Conservation (phyloP, 805 yeast genomes). For the Brettanomyces bruxellensis region DNA sequence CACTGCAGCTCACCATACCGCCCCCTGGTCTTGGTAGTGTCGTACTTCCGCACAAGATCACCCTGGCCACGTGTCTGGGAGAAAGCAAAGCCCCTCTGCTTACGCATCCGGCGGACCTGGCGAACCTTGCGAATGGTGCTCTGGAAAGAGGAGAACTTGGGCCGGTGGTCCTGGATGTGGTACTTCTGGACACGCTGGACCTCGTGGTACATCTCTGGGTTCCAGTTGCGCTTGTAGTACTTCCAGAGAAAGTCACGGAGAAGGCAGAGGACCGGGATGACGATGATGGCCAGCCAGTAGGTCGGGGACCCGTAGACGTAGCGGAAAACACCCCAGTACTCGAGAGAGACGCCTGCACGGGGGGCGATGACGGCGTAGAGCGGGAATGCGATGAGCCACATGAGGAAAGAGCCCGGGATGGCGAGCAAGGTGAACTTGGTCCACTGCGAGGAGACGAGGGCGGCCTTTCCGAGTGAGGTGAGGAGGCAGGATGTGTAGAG, state of each 20-base stretch:
- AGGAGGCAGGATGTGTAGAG: constrained; percentile 78
- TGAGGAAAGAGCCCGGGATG: constrained; percentile 83
- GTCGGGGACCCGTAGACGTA: constrained; percentile 69
- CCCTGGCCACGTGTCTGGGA: constrained; percentile 95
- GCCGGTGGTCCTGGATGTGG: constrained; percentile 86
- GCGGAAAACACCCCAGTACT: constrained; percentile 70
- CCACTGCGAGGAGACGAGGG: constrained; percentile 86
- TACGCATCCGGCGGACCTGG: constrained; percentile 96
- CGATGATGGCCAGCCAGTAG: constrained; percentile 77
- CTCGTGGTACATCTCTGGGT: constrained; percentile 87
- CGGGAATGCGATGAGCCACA: constrained; percentile 87
- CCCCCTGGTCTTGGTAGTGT: constrained; percentile 67
- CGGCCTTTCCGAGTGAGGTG: constrained; percentile 93
- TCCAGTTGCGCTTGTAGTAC: constrained; percentile 84
- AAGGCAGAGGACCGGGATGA: constrained; percentile 70
- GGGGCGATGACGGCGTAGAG: constrained; percentile 84
- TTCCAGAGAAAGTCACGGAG: constrained; percentile 90
- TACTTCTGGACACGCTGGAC: constrained; percentile 96
- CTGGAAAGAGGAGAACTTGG: constrained; percentile 95
- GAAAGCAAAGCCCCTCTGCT: constrained; percentile 97
- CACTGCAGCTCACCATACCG: constrained; percentile 24
- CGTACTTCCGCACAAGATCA: constrained; percentile 84
- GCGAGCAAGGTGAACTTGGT: constrained; percentile 87
- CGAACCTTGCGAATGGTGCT: constrained; percentile 94
- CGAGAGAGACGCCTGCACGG: constrained; percentile 66